phyloP scores from a whole-genome alignment of 257 asterid genomes.

The Petunia secreta region DNA sequence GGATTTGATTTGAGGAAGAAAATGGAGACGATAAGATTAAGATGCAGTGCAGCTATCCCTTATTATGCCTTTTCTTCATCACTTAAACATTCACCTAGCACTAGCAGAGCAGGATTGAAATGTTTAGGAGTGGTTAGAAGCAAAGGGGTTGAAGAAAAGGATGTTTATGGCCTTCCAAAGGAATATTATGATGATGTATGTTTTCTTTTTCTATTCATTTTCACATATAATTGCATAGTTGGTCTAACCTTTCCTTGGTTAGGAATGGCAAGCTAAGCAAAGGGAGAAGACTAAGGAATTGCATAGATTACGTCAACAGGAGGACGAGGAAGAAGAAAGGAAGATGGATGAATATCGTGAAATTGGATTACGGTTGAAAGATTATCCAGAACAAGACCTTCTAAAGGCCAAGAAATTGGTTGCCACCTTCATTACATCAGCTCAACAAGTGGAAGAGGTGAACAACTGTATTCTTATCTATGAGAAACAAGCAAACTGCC shows the following conservation, averaged over 20 bases:
- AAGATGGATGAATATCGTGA: slow-evolving; percentile 83
- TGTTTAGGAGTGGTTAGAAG: slow-evolving; percentile 47
- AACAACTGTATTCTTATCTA: slow-evolving; percentile 6
- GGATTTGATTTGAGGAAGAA: no score
- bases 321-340: slow-evolving; percentile 84
- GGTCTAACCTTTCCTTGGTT: slow-evolving; percentile 40
- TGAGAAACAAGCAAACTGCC: no score
- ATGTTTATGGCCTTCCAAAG: slow-evolving; percentile 71
- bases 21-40: no score
- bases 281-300: slow-evolving; percentile 89
- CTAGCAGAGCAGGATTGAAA: not conserved
- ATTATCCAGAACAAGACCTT: slow-evolving; percentile 80
- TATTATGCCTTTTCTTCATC: no score
- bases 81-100: no score
- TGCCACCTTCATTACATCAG: slow-evolving; percentile 82
- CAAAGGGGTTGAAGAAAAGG: slow-evolving; percentile 64
- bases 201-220: not conserved
- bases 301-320: slow-evolving; percentile 58
- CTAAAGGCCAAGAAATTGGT: slow-evolving; percentile 80
- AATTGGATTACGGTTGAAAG: slow-evolving; percentile 59
- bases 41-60: no score
- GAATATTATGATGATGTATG: slow-evolving; percentile 88
- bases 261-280: slow-evolving; percentile 99
- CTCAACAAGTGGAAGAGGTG: slow-evolving; percentile 97
- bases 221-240: slow-evolving; percentile 22